Evolutionary conservation across 768 basidiomycete species (phyloP).

Genomic region (Tylopilus sp.): DNA sequence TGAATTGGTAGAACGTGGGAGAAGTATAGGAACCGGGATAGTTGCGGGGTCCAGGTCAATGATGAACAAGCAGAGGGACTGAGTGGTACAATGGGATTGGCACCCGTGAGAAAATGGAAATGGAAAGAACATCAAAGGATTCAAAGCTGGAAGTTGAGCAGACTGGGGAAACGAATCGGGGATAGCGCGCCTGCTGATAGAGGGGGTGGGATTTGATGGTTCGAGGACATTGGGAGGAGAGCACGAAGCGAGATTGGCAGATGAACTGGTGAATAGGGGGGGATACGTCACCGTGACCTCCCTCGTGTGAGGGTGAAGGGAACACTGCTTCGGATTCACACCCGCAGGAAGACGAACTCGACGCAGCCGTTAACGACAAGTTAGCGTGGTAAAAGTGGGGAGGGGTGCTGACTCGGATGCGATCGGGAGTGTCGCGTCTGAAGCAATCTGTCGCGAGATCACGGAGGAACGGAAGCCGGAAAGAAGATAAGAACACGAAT

Average conservation of each 20-base stretch:
- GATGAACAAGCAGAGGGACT: no score
- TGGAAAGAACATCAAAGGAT: constrained; percentile 86
- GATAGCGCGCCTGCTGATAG: constrained; percentile 29
- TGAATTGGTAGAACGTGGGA: no score
- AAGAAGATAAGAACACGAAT: constrained; percentile 11
- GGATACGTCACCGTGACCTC: constrained; percentile 4
- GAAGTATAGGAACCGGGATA: constrained; percentile 75
- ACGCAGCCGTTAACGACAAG: neutral
- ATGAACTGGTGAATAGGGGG: constrained; percentile 1
- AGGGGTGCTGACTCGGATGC: neutral
- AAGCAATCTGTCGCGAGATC: constrained; percentile 15
- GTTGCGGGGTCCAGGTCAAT: no score
- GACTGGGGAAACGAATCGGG: constrained; percentile 47
- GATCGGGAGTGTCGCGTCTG: neutral
- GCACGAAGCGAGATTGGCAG: constrained; percentile 4
- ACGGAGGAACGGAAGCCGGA: constrained; percentile 21
- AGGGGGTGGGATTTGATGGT: neutral
- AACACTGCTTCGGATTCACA: constrained; percentile 5
- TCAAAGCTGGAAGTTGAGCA: constrained; percentile 92
- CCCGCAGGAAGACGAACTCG: neutral
- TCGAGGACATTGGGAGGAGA: neutral
- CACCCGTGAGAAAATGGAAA: constrained; percentile 78
- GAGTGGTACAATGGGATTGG: constrained; percentile 69
- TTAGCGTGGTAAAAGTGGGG: neutral
- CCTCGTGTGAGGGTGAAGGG: constrained; percentile 3